Base-by-base conservation (phyloP, 176 grass and related monocot species). In the Cocos nucifera region DNA sequence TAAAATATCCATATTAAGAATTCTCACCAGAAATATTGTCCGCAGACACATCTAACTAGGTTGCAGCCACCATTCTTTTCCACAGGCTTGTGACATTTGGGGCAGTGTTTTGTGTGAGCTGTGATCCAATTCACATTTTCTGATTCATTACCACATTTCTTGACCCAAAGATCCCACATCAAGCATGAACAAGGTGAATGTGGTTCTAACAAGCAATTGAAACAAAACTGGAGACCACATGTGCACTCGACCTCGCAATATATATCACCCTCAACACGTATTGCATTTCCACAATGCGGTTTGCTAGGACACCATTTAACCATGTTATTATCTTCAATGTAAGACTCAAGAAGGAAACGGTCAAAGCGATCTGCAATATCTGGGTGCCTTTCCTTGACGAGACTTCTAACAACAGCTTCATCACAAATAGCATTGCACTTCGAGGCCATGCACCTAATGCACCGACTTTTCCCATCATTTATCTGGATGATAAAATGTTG, bases 1-100 rank as follows among this genome's bases (percentile, higher is more conserved):
- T 44, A 44, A 44, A 44, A 44, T 14, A 44, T 9, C 35, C 35
- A 12, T 44, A 44, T 2, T 3, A 44, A 19, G 20, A 57, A 64
- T 50, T 26, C 75, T 87, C 68, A 95, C 89, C 89, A 95, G 66
- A 95, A 95, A 60, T 80, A 62, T 76, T 95, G 89, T 77, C 80
- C 81, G 62, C 89, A 95, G 61, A 88, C 84, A 71, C 89, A 89
- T 22, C 73, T 77, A 63, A 95, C 89, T 23, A 84, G 81, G 53
- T 95, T 95, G 52, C 89, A 89, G 59, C 85, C 89, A 73, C 83
- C 83, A 70, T 95, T 84, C 74, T 95, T 95, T 64, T 88, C 80
- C 39, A 95, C 89, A 24, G 81, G 84, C 65, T 95, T 95, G 64
- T 85, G 81, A 75, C 89, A 95, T 54, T 89, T 88, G 64, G 89